Conservation (phyloP, 2,329 filamentous ascomycete genomes). For the Periglandula ipomoeae region DNA sequence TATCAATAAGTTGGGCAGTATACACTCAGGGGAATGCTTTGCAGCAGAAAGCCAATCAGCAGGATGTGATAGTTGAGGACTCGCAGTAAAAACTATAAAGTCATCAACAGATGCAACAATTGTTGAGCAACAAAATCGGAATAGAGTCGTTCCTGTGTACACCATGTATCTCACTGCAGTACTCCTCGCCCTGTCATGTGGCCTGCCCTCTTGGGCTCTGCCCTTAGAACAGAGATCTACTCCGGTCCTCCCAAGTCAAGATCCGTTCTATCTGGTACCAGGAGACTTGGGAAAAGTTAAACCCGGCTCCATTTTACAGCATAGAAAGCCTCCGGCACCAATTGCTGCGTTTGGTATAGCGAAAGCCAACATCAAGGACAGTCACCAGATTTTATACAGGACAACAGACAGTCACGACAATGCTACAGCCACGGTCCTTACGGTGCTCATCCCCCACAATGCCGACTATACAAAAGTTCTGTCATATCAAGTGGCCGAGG, state of each 20-base stretch:
- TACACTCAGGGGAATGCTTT: too few species aligned
- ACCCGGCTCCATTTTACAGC: constrained; percentile 15
- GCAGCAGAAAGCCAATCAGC: too few species aligned
- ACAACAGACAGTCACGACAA: constrained; percentile 26
- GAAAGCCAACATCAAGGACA: constrained; percentile 10
- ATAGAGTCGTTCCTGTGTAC: background rate
- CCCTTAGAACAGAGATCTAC: background rate
- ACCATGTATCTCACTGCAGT: background rate
- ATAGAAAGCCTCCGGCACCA: constrained; percentile 12
- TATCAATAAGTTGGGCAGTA: too few species aligned
- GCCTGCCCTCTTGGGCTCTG: background rate
- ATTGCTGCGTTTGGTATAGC: constrained; percentile 12
- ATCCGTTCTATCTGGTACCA: constrained; percentile 8
- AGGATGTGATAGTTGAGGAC: too few species aligned
- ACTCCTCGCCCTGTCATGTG: background rate
- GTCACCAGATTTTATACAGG: constrained; percentile 28
- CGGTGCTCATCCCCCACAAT: constrained; percentile 27
- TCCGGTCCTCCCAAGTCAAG: background rate
- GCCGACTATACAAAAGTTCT: constrained; percentile 21
- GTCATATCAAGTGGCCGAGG: constrained; percentile 33
- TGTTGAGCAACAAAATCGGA: background rate
- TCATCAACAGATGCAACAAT: background rate
- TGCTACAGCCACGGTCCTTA: constrained; percentile 28
- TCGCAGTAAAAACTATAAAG: background rate
- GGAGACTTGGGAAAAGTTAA: constrained; percentile 7